Evolutionary conservation across 805 yeast species (phyloP).

Genomic region (Candida awuae): DNA sequence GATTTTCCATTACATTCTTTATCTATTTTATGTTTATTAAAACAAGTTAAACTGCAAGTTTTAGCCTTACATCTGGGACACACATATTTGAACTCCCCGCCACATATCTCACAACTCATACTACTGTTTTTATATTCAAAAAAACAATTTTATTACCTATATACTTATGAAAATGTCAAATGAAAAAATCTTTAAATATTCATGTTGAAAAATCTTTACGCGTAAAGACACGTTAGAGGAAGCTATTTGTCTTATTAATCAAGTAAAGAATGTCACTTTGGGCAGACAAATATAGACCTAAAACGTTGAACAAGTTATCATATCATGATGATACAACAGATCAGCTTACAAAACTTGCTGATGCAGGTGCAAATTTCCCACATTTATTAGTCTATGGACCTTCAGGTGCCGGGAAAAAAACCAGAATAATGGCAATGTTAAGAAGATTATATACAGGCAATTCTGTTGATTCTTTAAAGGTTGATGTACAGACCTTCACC

Average conservation of each 20-base stretch:
- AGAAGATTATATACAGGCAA: constrained; percentile 76
- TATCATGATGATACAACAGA: constrained; percentile 61
- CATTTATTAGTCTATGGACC: constrained; percentile 92
- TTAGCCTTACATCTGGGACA: constrained; percentile 70
- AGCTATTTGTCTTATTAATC: too few relatives aligned
- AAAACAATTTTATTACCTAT: too few relatives aligned
- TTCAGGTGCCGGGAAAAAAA: constrained; percentile 94
- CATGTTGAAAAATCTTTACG: too few relatives aligned
- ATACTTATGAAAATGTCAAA: too few relatives aligned
- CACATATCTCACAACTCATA: constrained; percentile 40
- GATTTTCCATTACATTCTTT: constrained; percentile 59
- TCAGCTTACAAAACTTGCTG: constrained; percentile 41
- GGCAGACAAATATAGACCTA: constrained; percentile 94
- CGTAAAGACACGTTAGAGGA: too few relatives aligned
- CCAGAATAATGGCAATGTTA: constrained; percentile 75
- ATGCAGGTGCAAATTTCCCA: constrained; percentile 75
- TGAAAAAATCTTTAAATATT: too few relatives aligned
- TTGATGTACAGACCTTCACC: constrained; percentile 79
- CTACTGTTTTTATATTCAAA: neutral
- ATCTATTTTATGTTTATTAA: constrained; percentile 56
- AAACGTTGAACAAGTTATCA: constrained; percentile 49
- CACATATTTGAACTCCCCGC: constrained; percentile 46
- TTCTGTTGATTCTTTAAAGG: constrained; percentile 67
- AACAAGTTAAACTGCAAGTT: constrained; percentile 70
- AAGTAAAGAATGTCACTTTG: constrained; percentile 62